Conservation (phyloP, 2,329 filamentous ascomycete species). For the Geoglossum cookeanum region DNA sequence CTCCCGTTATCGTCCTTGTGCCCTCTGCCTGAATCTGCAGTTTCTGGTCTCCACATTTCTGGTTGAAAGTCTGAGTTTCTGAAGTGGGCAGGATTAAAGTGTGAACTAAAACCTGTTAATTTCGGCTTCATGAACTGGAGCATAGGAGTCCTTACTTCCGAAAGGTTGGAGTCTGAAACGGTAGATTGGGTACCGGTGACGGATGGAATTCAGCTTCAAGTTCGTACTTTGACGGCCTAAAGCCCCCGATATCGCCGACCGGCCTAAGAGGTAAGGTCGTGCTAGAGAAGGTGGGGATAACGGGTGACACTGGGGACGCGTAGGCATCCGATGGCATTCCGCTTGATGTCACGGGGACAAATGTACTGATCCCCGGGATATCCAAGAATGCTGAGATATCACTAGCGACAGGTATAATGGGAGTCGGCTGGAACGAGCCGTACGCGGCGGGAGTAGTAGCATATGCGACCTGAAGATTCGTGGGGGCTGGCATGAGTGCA, state of each 20-base stretch:
- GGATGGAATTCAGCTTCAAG: constrained; percentile 23
- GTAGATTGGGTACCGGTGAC: constrained; percentile 18
- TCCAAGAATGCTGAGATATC: not conserved
- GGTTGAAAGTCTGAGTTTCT: constrained; percentile 32
- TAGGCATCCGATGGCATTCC: not conserved
- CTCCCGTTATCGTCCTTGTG: not conserved
- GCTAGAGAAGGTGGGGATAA: constrained; percentile 3
- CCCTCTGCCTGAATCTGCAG: not conserved
- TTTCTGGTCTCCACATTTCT: constrained; percentile 30
- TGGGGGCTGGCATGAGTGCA: not conserved
- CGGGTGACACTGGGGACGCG: not conserved
- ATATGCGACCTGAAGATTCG: constrained; percentile 2
- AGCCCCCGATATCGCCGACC: constrained; percentile 19
- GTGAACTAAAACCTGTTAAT: constrained; percentile 20
- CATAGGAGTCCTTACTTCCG: not conserved
- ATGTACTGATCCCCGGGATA: constrained; percentile 2
- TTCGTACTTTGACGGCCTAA: constrained; percentile 27
- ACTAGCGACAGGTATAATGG: not conserved
- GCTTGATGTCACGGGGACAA: not conserved
- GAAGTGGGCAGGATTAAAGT: constrained; percentile 32
- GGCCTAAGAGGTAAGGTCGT: constrained; percentile 1
- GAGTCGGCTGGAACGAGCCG: not conserved
- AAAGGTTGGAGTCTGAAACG: constrained; percentile 25
- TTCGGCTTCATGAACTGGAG: not conserved
- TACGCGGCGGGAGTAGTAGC: constrained; percentile 15